Percentiles rank a stretch among this genome's conserved stretches.
phyloP scores from a whole-genome alignment of 495 filamentous ascomycete genomes.

The Tuber aestivum region DNA sequence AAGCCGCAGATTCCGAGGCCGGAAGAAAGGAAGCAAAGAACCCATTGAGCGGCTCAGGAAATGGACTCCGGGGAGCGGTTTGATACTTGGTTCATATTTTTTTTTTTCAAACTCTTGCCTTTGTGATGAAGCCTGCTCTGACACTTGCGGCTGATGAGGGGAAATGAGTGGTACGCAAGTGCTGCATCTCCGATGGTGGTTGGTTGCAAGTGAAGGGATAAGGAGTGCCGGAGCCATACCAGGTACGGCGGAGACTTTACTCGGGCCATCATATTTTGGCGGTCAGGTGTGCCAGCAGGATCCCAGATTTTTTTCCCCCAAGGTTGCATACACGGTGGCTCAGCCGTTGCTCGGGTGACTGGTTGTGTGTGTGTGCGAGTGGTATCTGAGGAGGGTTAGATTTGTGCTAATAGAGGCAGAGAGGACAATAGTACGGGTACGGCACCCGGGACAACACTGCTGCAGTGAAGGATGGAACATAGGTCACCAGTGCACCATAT shows the following conservation, averaged over 20 bases:
- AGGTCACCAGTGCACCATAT: background rate
- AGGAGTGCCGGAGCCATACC: background rate
- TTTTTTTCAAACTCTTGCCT: background rate
- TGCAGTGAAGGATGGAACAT: background rate
- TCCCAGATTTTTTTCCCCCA: background rate
- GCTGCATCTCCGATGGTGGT: conserved; percentile 3
- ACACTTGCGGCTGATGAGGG: background rate
- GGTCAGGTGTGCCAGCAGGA: background rate
- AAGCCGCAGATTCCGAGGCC: background rate
- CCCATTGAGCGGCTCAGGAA: background rate
- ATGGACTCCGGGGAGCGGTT: background rate
- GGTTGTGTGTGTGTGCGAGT: background rate
- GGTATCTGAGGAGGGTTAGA: background rate
- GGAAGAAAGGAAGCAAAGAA: background rate
- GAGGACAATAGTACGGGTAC: background rate
- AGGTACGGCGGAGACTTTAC: conserved; percentile 1
- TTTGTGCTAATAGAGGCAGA: background rate
- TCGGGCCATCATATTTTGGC: background rate
- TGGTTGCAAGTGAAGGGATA: background rate
- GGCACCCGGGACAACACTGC: too few species aligned
- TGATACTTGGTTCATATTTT: conserved; percentile 1
- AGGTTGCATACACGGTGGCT: background rate
- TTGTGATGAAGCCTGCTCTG: background rate
- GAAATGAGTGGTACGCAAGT: background rate
- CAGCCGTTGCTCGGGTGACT: background rate